Evolutionary conservation across 192 early-diverging fungal genomes (phyloP).

Genomic region (Diversispora eburnea): DNA sequence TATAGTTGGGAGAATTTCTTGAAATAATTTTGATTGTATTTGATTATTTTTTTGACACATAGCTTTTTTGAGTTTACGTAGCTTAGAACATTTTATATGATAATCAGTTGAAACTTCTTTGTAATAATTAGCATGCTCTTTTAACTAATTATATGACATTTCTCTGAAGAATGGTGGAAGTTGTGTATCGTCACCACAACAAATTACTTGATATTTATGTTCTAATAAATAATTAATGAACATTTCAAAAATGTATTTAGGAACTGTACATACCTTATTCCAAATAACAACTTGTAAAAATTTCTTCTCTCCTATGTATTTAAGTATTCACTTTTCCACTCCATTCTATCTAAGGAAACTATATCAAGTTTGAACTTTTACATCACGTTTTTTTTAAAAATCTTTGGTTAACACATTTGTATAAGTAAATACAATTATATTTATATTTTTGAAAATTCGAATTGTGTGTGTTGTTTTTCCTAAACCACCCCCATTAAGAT

Average conservation of each 20-base stretch:
- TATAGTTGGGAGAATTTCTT: not conserved
- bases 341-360: conserved; percentile 16
- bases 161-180: conserved; percentile 22
- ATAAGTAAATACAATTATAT: conserved; percentile 7
- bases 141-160: conserved; percentile 21
- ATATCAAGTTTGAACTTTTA: conserved; percentile 21
- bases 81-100: not conserved
- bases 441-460: conserved; percentile 19
- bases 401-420: conserved; percentile 11
- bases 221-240: conserved; percentile 26
- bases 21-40: conserved; percentile 9
- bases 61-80: conserved; percentile 22
- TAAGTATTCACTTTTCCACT: not conserved
- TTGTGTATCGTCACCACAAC: conserved; percentile 8
- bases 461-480: conserved; percentile 19
- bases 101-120: conserved; percentile 22
- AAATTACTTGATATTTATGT: conserved; percentile 23
- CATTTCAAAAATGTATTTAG: conserved; percentile 16
- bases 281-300: conserved; percentile 8
- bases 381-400: not conserved
- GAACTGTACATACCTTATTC: conserved; percentile 17
- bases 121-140: conserved; percentile 18
- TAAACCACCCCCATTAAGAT: conserved; percentile 20
- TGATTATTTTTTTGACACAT: conserved; percentile 9
- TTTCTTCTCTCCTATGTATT: conserved; percentile 19